Conservation (phyloP, 2,329 filamentous ascomycete species). For the Cadophora gregata region DNA sequence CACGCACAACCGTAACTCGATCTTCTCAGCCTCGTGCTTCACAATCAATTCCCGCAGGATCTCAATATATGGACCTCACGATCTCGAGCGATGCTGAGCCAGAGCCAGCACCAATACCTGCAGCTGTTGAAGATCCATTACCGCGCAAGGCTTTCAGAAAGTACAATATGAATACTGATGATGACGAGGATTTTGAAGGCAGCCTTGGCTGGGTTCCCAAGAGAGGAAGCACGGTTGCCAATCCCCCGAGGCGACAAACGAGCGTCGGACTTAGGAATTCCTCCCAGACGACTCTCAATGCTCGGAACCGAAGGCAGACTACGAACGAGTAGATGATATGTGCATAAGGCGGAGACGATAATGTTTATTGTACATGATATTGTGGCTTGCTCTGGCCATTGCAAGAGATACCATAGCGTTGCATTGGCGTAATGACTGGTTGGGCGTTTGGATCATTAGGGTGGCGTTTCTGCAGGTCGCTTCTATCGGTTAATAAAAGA, state of each 20-base stretch:
- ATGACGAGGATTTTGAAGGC: slow-evolving; percentile 24
- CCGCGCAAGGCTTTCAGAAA: slow-evolving; percentile 9
- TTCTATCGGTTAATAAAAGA: background rate
- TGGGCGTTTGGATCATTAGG: background rate
- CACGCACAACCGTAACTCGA: slow-evolving; percentile 15
- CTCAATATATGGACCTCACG: slow-evolving; percentile 48
- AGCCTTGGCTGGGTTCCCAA: slow-evolving; percentile 31
- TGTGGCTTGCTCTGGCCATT: background rate
- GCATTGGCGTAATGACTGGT: background rate
- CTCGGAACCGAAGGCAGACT: slow-evolving; percentile 30
- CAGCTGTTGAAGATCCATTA: background rate
- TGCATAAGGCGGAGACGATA: background rate
- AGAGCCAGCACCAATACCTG: background rate
- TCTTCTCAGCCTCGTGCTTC: slow-evolving; percentile 2
- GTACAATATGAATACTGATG: slow-evolving; percentile 17
- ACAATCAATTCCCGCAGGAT: slow-evolving; percentile 43
- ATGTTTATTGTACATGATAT: slow-evolving; percentile 3
- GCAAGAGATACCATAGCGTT: background rate
- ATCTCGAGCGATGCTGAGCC: slow-evolving; percentile 36
- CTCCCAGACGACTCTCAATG: slow-evolving; percentile 30
- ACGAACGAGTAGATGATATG: slow-evolving; percentile 23
- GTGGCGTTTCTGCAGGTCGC: background rate
- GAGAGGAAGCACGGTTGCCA: slow-evolving; percentile 25
- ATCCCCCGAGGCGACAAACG: slow-evolving; percentile 26
- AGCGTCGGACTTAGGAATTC: slow-evolving; percentile 28